Conservation (phyloP, 2,329 filamentous ascomycete genomes). For the Trichophyton verrucosum region DNA sequence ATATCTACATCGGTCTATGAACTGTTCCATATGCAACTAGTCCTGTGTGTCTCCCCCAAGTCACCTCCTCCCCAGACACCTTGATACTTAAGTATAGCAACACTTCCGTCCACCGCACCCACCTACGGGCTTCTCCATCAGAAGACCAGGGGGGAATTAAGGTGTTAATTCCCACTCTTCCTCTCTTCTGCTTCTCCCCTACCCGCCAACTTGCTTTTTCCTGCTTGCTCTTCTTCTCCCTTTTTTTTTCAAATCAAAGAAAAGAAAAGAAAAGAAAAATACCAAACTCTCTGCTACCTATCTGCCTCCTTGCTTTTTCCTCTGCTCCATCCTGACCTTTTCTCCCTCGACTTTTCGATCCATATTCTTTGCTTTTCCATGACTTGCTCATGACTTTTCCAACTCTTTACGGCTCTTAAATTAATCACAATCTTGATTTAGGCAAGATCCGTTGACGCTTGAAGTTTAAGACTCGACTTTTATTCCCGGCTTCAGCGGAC, state of each 20-base stretch:
- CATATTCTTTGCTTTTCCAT: slow-evolving; percentile 1
- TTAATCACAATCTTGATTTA: slow-evolving; percentile 7
- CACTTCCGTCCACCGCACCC: neutral
- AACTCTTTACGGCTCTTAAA: slow-evolving; percentile 6
- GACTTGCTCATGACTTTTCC: slow-evolving; percentile 6
- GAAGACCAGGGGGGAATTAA: neutral
- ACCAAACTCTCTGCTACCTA: neutral
- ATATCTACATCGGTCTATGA: neutral
- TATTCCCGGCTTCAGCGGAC: slow-evolving; percentile 6
- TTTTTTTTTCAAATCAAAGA: neutral
- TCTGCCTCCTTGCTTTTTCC: neutral
- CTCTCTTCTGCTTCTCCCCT: neutral
- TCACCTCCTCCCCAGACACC: neutral
- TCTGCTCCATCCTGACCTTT: neutral
- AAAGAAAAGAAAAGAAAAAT: too few species aligned
- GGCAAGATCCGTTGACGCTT: slow-evolving; percentile 5
- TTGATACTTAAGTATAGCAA: neutral
- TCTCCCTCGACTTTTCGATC: neutral
- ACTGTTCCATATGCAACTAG: neutral
- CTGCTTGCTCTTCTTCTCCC: neutral
- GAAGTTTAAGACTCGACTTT: slow-evolving; percentile 4
- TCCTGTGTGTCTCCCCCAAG: slow-evolving; percentile 3
- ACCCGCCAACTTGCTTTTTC: neutral
- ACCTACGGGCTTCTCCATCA: neutral
- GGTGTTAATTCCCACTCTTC: neutral